Evolutionary conservation across 192 early-diverging fungal species (phyloP), one percentile per base, ranked within the genome.

Genomic region (Gryganskiella cystojenkinii): DNA sequence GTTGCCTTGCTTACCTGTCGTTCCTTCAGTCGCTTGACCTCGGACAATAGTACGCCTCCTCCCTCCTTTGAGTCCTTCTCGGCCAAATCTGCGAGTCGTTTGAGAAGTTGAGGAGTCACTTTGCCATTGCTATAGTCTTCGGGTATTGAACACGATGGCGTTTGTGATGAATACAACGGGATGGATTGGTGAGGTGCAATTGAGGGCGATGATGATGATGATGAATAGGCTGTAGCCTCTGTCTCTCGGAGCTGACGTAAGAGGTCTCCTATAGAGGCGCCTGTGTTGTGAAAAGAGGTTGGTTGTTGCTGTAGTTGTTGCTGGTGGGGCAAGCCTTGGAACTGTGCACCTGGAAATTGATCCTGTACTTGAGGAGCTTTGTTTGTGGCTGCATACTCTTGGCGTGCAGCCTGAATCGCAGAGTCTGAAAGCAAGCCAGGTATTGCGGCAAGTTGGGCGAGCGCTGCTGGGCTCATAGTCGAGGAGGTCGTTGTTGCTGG

Each of bases 361-460:
- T 51, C 20, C 30, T 19, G 30, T 42, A 31, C 14, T 22, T 64
- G 61, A n/a, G n/a, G n/a, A n/a, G n/a, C n/a, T n/a, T n/a, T n/a
- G n/a, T n/a, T n/a, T 68, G 65, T 28, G 24, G 43, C 19, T 57
- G 33, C 31, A 35, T 78, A 78, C 33, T 69, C 61, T 10, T 57
- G 71, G 2, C 71, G 61, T 9, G 71, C 71, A 20, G 64, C 74
- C 27, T 69, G 66, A 33, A 78, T 78, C 0, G 67, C 74, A 0
- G 60, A n/a, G 2, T 78, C 67, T 11, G 74, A 78, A n/a, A 78
- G 60, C 31, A 64, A 78, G 0, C 74, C 74, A 14, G 74, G 74
- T 4, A 64, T 54, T 1, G 74, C 47, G 5, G 74, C 62, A 37
- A 78, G 34, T 13, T 78, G 68, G 28, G 74, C 74, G 1, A 78